Base-by-base conservation (phyloP, 2,329 filamentous ascomycete genomes). In the Chrysosporium keratinophilum region DNA sequence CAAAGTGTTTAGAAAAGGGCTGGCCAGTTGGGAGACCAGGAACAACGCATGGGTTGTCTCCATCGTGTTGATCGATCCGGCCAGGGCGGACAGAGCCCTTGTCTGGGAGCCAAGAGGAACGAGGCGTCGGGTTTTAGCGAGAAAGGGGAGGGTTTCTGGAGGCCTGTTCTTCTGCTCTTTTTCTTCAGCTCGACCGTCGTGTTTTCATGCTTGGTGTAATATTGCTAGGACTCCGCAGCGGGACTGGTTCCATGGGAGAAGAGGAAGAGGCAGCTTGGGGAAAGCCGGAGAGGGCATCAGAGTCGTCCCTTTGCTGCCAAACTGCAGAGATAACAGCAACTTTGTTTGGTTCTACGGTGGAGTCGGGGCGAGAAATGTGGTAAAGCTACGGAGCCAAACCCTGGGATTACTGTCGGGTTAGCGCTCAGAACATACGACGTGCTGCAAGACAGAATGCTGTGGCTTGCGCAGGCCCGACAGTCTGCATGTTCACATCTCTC, bases 1-100 rank as follows among this genome's bases (percentile, higher is more conserved):
- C 23, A 28, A 28, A 41, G 17, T 48, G 44, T 48, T 48, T 37
- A 39, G 33, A 48, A 48, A 34, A 48, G 45, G 34, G 45, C 45
- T 39, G 45, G 11, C 45, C 33, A 48, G 23, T 48, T 48, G 45
- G 45, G 34, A 48, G 45, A n/a, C 10, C 3, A 35, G 34, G 33
- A 48, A 48, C 33, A 10, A 23, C 23, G 45, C 31, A 39, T 15
- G 23, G 23, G 23, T 28, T 28, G 23, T 28, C 23, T 28, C 23
- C 23, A 28, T 28, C 23, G 23, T 28, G 23, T 4, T 28, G 23
- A 28, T 28, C 23, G 23, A 28, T 28, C 23, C 23, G 23, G 23
- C 23, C 23, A 28, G 23, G 23, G 23, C 23, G 23, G 23, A 28
- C 23, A 3, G 7, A 7, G 7, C 23, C 23, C 23, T 28, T 28